phyloP scores from a whole-genome alignment of 1,284 basidiomycete genomes.

The Lignosus rhinocerotis region DNA sequence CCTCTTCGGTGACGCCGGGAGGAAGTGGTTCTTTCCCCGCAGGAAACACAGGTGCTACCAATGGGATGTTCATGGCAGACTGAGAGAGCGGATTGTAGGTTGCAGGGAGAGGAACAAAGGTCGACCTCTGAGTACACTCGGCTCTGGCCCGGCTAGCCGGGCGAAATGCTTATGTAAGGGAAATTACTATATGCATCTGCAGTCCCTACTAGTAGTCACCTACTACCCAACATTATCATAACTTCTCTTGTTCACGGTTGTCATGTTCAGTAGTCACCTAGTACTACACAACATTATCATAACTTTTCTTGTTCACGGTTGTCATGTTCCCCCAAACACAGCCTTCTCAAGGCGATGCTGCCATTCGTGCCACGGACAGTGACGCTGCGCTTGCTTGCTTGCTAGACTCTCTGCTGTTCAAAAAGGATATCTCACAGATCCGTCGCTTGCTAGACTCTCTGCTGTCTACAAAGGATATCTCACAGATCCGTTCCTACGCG shows the following conservation, averaged over 20 bases:
- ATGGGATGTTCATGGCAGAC: slow-evolving; percentile 23
- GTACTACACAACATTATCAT: too few relatives aligned
- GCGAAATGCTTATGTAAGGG: too few relatives aligned
- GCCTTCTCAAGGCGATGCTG: slow-evolving; percentile 48
- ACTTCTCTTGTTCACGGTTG: neutral
- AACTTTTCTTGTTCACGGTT: neutral
- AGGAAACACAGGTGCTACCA: slow-evolving; percentile 50
- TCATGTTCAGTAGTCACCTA: too few relatives aligned
- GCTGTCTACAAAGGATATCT: slow-evolving; percentile 79
- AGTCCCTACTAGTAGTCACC: too few relatives aligned
- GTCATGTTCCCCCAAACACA: slow-evolving; percentile 20
- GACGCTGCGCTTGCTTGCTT: slow-evolving; percentile 74
- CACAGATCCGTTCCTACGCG: slow-evolving; percentile 65
- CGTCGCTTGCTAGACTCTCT: slow-evolving; percentile 76
- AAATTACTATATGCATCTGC: neutral
- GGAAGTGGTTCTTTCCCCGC: slow-evolving; percentile 79
- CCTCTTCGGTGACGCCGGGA: slow-evolving; percentile 80
- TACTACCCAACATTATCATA: neutral
- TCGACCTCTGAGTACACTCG: neutral
- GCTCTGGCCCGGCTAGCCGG: too few relatives aligned
- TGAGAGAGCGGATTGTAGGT: neutral
- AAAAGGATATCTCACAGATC: slow-evolving; percentile 76
- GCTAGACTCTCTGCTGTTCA: slow-evolving; percentile 81
- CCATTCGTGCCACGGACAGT: slow-evolving; percentile 70
- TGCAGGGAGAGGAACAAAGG: neutral